A percentile compares a stretch with the other conserved stretches of the same genome.
Conservation (phyloP, 2,329 filamentous ascomycete genomes). For the Ophiostoma ips region DNA sequence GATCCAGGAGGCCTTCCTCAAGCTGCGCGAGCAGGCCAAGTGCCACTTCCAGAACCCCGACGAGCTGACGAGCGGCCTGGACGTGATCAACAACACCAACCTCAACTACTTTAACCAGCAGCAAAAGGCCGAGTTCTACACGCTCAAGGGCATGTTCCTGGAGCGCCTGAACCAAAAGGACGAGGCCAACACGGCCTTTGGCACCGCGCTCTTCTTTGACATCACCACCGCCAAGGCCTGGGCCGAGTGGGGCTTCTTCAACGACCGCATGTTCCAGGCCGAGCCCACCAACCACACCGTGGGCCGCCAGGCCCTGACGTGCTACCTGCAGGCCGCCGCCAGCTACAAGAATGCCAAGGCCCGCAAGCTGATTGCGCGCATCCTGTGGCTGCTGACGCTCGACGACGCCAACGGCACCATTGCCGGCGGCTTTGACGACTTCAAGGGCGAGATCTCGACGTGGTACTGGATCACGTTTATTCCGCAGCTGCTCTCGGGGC, state of each 20-base stretch:
- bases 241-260: conserved; percentile 99
- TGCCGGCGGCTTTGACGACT: conserved; percentile 79
- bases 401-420: conserved; percentile 79
- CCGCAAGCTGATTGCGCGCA: conserved; percentile 79
- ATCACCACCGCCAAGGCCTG: conserved; percentile 92
- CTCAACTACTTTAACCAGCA: conserved; percentile 93
- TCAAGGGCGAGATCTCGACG: conserved; percentile 91
- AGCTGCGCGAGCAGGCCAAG: conserved; percentile 95
- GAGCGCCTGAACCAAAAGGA: conserved; percentile 84
- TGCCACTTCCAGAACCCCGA: conserved; percentile 95
- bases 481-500: conserved; percentile 80
- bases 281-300: conserved; percentile 69
- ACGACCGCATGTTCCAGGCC: conserved; percentile 89
- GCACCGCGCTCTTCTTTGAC: conserved; percentile 89
- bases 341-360: conserved; percentile 97
- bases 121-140: conserved; percentile 98
- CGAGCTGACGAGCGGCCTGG: conserved; percentile 81
- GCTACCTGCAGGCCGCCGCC: conserved; percentile 88
- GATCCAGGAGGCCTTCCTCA: conserved; percentile 97
- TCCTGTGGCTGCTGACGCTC: conserved; percentile 88
- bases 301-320: conserved; percentile 84
- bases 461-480: conserved; percentile 99
- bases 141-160: conserved; percentile 97
- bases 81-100: conserved; percentile 99
- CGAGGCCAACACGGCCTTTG: conserved; percentile 87